Percentiles rank a stretch among this genome's conserved stretches.
Evolutionary conservation across 116 monocot species (phyloP).

Genomic region (Iris pallida): DNA sequence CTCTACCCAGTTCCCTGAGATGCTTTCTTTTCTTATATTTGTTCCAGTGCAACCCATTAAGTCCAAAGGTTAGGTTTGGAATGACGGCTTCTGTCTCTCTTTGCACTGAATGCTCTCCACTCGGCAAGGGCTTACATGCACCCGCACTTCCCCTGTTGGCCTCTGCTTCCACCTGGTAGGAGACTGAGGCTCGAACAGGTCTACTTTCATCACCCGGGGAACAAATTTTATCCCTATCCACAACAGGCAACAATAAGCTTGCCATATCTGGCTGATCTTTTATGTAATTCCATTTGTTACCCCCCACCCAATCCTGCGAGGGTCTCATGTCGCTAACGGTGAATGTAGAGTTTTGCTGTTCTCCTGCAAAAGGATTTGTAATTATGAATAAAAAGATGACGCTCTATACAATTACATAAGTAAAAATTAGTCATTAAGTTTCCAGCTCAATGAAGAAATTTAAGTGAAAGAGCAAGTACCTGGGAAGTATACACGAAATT

Average conservation of each 20-base stretch:
- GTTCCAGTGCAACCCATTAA: constrained; percentile 52
- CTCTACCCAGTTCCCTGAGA: constrained; percentile 3
- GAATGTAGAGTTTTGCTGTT: constrained; percentile 39
- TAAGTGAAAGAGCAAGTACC: constrained; percentile 25
- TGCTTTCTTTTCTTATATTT: constrained; percentile 41
- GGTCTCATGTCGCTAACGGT: constrained; percentile 39
- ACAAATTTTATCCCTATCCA: constrained; percentile 7
- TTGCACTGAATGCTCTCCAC: not conserved
- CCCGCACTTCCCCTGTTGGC: not conserved
- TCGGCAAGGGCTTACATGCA: not conserved
- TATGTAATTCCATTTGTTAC: constrained; percentile 49
- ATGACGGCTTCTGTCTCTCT: not conserved
- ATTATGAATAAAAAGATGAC: not conserved
- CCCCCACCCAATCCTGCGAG: constrained; percentile 60
- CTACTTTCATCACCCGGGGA: not conserved
- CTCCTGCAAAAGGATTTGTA: constrained; percentile 41
- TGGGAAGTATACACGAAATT: constrained; percentile 74
- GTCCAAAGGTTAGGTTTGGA: constrained; percentile 21
- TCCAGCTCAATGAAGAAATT: not conserved
- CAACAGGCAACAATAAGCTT: constrained; percentile 16
- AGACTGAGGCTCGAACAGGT: constrained; percentile 1
- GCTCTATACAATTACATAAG: too few species aligned
- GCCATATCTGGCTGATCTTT: constrained; percentile 39
- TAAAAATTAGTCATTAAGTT: too few species aligned
- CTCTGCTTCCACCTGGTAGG: not conserved